Evolutionary conservation across 1,284 basidiomycete species (phyloP), one percentile per base, ranked within the genome.

Genomic region (Ustilago crameri): DNA sequence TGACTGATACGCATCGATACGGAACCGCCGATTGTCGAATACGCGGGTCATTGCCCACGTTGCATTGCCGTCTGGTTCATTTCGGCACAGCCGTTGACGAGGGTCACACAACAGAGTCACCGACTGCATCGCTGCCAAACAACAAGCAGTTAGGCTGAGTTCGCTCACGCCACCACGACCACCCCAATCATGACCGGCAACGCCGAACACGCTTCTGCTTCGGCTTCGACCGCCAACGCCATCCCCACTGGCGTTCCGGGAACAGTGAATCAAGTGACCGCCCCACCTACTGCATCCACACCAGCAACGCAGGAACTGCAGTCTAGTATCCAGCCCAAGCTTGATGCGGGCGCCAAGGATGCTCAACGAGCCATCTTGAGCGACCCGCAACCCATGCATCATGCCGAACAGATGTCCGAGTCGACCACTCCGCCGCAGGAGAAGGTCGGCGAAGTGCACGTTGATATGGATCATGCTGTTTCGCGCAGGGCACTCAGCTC

Each of bases 281-380:
- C 49, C 18, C 55, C 51, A 2, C 34, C 56, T 18, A 18, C 41
- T 3, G 34, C 27, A n/a, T 37, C 60, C 9, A 37, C 40, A 38
- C 63, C 32, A 12, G 26, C 57, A 24, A 35, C 43, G 10, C 52
- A 53, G 20, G 32, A 60, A 10, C 22, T 22, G 2, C 15, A 30
- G 3, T n/a, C 49, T 5, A 20, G 23, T 32, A 27, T 61, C 3
- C 23, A 54, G 26, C 55, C 61, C 0, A 56, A 57, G 15, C 43
- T 61, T 23, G 67, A 70, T 18, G 34, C 61, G 12, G 67, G 53
- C 18, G 61, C 57, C 22, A 64, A 61, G 41, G 50, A 57, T 51
- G 61, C 61, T 26, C 61, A 71, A 20, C 51, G 50, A 3, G 61
- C 62, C 17, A 58, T 71, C n/a, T 50, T 71, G 22, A 71, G 67